phyloP scores from a whole-genome alignment of 257 asterid species.

The Penstemon eatonii region DNA sequence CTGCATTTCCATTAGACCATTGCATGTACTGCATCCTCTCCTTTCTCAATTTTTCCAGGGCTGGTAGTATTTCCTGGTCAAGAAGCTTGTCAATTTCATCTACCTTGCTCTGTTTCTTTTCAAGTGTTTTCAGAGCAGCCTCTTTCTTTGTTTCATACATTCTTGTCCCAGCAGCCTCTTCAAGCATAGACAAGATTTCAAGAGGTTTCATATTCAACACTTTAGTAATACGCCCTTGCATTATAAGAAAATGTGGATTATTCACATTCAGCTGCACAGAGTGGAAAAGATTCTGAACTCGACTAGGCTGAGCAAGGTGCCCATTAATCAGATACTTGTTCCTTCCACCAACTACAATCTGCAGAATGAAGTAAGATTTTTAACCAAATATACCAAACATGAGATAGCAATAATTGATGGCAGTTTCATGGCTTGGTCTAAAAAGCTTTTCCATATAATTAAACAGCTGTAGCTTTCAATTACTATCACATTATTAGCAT shows the following conservation, averaged over 20 bases:
- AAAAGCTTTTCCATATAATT: neutral
- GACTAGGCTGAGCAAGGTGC: constrained; percentile 96
- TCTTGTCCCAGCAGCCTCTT: constrained; percentile 99
- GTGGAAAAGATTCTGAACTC: constrained; percentile 98
- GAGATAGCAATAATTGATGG: neutral
- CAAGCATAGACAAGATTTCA: constrained; percentile 96
- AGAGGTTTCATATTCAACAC: constrained; percentile 99
- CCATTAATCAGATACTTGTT: constrained; percentile 95
- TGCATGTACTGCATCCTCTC: constrained; percentile 98
- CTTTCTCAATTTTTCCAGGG: constrained; percentile 84
- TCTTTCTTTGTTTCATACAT: constrained; percentile 98
- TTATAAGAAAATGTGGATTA: constrained; percentile 96
- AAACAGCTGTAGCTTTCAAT: neutral
- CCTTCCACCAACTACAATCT: constrained; percentile 99
- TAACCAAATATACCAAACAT: constrained; percentile 1
- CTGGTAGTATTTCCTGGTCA: constrained; percentile 97
- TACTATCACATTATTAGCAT: neutral
- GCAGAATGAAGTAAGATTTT: constrained; percentile 33
- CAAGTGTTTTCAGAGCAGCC: constrained; percentile 96
- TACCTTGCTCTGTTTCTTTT: constrained; percentile 94
- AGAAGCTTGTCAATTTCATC: constrained; percentile 96
- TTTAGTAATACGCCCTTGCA: constrained; percentile 99
- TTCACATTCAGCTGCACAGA: constrained; percentile 98
- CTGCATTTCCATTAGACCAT: constrained; percentile 97
- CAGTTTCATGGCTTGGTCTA: neutral